Base-by-base conservation (phyloP, 768 basidiomycete species). In the Coprinopsis cinerea region DNA sequence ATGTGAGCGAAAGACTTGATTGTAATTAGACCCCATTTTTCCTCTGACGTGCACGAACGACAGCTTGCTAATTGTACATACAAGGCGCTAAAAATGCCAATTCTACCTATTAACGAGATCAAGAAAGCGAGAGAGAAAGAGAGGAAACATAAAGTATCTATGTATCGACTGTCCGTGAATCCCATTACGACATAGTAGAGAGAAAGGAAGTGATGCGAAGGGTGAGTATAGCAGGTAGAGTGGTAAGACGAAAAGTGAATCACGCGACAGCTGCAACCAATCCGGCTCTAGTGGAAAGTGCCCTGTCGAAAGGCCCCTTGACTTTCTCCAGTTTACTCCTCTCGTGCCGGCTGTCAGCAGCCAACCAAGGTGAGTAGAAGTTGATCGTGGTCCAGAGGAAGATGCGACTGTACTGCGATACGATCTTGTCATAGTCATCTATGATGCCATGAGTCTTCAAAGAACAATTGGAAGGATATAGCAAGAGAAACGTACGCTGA, bases 341-440 rank as follows among this genome's bases (percentile, higher is more conserved):
- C 20, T 53, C 63, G 35, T 27, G 15, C 17, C 58, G 62, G 41
- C 66, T 65, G 28, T 55, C 51, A 6, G 55, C 55, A 39, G 67
- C 44, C 7, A 73, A 59, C 34, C 73, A 64, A 0, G 84, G 84
- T 17, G 75, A 64, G 58, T 85, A 88, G 57, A 76, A 87, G 48
- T 64, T 63, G 51, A 72, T 67, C 3, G 77, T 77, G 54, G 85
- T 89, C 86, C 86, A 89, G 46, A 88, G 67, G 71, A 89, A 89
- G 59, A 75, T 64, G 34, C 86, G 79, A 20, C 82, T 74, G 59
- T 87, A 76, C 56, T 76, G 76, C 13, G 79, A 71, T 18, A 75
- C 73, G 27, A 75, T 80, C 61, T 77, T 79, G 51, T 86, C 79
- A 58, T 85, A 88, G 63, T 88, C 82, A 42, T 64, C 84, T 86